phyloP scores from a whole-genome alignment of 805 yeast genomes.

The Kodamaea neixiangensis region DNA sequence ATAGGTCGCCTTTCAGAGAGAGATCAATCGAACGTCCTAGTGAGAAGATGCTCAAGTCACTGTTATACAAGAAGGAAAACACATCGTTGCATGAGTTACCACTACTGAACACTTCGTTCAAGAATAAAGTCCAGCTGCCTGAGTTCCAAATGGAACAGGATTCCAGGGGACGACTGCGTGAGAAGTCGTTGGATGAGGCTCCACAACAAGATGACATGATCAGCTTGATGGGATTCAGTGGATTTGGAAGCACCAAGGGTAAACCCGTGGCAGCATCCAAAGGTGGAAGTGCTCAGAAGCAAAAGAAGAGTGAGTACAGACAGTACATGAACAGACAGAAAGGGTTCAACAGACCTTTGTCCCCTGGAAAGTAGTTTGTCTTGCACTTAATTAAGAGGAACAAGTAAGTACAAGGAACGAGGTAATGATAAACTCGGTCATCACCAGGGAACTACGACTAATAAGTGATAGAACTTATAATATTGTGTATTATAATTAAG shows the following conservation, averaged over 20 bases:
- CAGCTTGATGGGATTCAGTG: constrained; percentile 58
- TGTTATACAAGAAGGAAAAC: constrained; percentile 17
- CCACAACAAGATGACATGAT: constrained; percentile 35
- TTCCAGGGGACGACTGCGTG: constrained; percentile 26
- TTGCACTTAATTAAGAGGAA: too few relatives aligned
- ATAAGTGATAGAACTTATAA: neutral
- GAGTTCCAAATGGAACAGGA: constrained; percentile 20
- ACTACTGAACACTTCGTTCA: constrained; percentile 20
- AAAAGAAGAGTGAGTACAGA: constrained; percentile 48
- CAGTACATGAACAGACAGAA: constrained; percentile 61
- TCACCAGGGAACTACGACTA: neutral
- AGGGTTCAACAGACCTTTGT: constrained; percentile 57
- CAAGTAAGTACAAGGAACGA: neutral
- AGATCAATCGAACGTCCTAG: constrained; percentile 19
- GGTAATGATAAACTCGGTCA: neutral
- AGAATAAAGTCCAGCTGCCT: constrained; percentile 15
- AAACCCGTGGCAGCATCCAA: constrained; percentile 53
- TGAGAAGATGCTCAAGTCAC: constrained; percentile 18
- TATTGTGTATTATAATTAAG: constrained; percentile 1
- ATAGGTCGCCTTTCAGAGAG: constrained; percentile 17
- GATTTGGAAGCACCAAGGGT: constrained; percentile 57
- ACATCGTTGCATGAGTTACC: constrained; percentile 19
- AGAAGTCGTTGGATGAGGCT: constrained; percentile 17
- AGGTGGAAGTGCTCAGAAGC: constrained; percentile 44
- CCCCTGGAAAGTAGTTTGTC: constrained; percentile 39